Evolutionary conservation across 495 filamentous ascomycete species (phyloP).

Genomic region (Aspergillus mulundensis): DNA sequence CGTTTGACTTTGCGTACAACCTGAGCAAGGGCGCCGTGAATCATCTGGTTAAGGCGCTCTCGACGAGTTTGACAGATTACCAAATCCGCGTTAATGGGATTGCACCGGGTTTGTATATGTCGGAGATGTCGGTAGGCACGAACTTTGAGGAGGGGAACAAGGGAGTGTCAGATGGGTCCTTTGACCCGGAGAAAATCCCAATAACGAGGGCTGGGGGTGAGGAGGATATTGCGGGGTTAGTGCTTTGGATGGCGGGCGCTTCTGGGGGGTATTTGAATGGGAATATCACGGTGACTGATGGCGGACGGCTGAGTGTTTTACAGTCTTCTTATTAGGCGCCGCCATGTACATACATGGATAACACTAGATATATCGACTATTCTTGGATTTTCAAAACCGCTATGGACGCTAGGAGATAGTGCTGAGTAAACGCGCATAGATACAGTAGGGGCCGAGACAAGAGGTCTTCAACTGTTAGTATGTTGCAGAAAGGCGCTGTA

Average conservation of each 20-base stretch:
- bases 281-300: conserved; percentile 53
- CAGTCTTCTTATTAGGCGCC: conserved; percentile 41
- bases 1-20: conserved; percentile 59
- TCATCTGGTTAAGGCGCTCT: conserved; percentile 61
- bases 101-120: conserved; percentile 61
- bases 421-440: not conserved
- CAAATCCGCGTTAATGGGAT: conserved; percentile 63
- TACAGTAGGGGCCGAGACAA: not conserved
- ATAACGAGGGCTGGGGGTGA: conserved; percentile 48
- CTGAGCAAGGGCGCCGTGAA: conserved; percentile 60
- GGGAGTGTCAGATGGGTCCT: conserved; percentile 37
- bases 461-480: conserved; percentile 3
- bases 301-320: conserved; percentile 49
- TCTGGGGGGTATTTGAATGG: conserved; percentile 61
- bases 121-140: conserved; percentile 51
- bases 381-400: not conserved
- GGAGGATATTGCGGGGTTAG: conserved; percentile 60
- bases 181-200: conserved; percentile 46
- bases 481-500: conserved; percentile 74
- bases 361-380: not conserved
- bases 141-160: conserved; percentile 18
- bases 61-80: conserved; percentile 50
- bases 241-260: conserved; percentile 59
- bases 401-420: conserved; percentile 4
- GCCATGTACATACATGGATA: not conserved